Percentiles rank a stretch among this genome's conserved stretches.
These are phyloP conservation scores for Paramecium biaurelia DNA, from an alignment of 73 alveolate species.

Conservation along the genomic window DNA sequence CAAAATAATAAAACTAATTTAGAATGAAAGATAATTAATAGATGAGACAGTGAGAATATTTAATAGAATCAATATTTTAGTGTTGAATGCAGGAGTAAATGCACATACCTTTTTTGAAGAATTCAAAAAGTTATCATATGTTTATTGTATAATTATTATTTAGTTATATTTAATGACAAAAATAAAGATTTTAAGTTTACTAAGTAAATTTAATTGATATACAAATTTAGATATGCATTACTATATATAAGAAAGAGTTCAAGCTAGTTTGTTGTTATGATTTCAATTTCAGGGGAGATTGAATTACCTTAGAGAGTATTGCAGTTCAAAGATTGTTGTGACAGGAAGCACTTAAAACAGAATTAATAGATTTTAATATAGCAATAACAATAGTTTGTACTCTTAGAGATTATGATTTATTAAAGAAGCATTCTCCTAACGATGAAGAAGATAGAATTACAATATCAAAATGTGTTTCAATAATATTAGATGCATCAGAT, in stretches of 20 bases:
- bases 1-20: neutral
- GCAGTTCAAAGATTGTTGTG: constrained; percentile 83
- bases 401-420: constrained; percentile 66
- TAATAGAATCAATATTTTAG: constrained; percentile 49
- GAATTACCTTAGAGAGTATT: constrained; percentile 82
- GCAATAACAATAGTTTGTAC: constrained; percentile 85
- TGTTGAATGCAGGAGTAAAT: constrained; percentile 78
- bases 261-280: constrained; percentile 79
- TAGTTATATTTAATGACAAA: too few species aligned
- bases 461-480: constrained; percentile 70
- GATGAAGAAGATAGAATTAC: constrained; percentile 74
- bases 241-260: constrained; percentile 68
- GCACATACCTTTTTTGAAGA: constrained; percentile 79
- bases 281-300: constrained; percentile 84
- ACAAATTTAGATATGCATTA: constrained; percentile 64
- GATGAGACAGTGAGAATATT: constrained; percentile 14
- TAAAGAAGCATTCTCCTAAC: constrained; percentile 44
- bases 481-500: constrained; percentile 78
- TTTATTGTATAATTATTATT: too few species aligned
- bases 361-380: constrained; percentile 66
- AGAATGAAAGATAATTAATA: constrained; percentile 50
- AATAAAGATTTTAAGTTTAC: too few species aligned
- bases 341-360: constrained; percentile 86
- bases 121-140: too few species aligned
- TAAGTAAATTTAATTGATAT: neutral